phyloP scores from a whole-genome alignment of 1,139 yeast genomes.

The Debaryomyces subglobosus region DNA sequence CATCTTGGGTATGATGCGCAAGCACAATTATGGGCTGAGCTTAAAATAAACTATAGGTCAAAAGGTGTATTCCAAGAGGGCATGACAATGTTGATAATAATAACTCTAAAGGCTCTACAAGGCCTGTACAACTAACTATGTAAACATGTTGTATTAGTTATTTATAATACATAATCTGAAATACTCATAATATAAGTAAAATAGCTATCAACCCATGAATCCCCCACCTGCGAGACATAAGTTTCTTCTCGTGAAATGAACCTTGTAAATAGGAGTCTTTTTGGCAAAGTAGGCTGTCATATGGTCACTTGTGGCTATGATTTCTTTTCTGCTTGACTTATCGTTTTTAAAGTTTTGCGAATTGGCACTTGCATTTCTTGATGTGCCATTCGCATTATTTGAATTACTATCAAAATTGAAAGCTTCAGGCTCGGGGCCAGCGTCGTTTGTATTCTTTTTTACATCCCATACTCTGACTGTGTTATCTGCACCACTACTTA shows the following conservation, averaged over 20 bases:
- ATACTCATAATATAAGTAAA: neutral
- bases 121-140: neutral
- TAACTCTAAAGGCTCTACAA: neutral
- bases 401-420: constrained; percentile 37
- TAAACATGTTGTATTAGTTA: neutral
- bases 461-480: constrained; percentile 97
- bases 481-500: constrained; percentile 92
- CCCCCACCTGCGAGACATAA: constrained; percentile 94
- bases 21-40: neutral
- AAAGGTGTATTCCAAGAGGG: neutral
- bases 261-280: constrained; percentile 91
- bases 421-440: constrained; percentile 81
- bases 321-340: constrained; percentile 59
- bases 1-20: neutral
- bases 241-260: constrained; percentile 88
- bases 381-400: constrained; percentile 16
- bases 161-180: neutral
- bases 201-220: constrained; percentile 33
- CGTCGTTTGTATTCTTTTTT: constrained; percentile 78
- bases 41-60: neutral
- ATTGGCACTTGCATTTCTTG: constrained; percentile 14
- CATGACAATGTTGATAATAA: neutral
- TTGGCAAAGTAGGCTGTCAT: constrained; percentile 94
- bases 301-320: constrained; percentile 83
- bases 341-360: constrained; percentile 32